phyloP scores from a whole-genome alignment of 192 early-diverging fungal genomes.

The Coemansia umbellata region DNA sequence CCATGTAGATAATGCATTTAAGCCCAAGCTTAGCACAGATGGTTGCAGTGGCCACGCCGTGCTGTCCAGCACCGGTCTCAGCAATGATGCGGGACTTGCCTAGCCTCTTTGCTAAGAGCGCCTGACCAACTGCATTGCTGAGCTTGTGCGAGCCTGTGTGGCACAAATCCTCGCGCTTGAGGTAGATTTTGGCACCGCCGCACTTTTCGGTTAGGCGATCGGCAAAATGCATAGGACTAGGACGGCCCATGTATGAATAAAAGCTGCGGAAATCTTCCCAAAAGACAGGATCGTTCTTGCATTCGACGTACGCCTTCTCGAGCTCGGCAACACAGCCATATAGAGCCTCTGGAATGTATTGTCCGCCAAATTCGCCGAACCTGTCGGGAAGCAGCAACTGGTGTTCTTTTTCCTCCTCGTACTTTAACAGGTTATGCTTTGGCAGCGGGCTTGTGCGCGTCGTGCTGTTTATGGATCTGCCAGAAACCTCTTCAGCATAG shows the following conservation, averaged over 20 bases:
- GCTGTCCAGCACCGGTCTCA: slow-evolving; percentile 97
- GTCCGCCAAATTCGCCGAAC: slow-evolving; percentile 94
- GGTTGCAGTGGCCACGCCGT: slow-evolving; percentile 96
- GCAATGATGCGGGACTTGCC: slow-evolving; percentile 98
- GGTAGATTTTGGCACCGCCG: slow-evolving; percentile 90
- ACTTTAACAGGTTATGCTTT: no score
- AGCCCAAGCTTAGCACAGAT: slow-evolving; percentile 98
- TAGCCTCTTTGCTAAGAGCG: slow-evolving; percentile 87
- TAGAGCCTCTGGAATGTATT: slow-evolving; percentile 94
- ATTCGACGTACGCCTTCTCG: slow-evolving; percentile 76
- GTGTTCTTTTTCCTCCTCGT: slow-evolving; percentile 8
- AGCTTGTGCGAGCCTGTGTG: slow-evolving; percentile 99
- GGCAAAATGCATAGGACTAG: slow-evolving; percentile 83
- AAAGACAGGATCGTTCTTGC: slow-evolving; percentile 83
- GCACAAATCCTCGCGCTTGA: slow-evolving; percentile 98
- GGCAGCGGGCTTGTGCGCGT: slow-evolving; percentile 22
- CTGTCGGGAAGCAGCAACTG: slow-evolving; percentile 65
- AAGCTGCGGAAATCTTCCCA: slow-evolving; percentile 85
- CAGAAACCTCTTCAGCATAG: slow-evolving; percentile 56
- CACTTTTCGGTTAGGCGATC: slow-evolving; percentile 70
- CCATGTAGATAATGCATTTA: slow-evolving; percentile 98
- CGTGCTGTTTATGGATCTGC: slow-evolving; percentile 17
- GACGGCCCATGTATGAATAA: slow-evolving; percentile 90
- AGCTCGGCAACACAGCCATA: slow-evolving; percentile 93
- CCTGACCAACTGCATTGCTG: slow-evolving; percentile 96